phyloP scores from a whole-genome alignment of 192 early-diverging fungal species.

The Podila horticola region DNA sequence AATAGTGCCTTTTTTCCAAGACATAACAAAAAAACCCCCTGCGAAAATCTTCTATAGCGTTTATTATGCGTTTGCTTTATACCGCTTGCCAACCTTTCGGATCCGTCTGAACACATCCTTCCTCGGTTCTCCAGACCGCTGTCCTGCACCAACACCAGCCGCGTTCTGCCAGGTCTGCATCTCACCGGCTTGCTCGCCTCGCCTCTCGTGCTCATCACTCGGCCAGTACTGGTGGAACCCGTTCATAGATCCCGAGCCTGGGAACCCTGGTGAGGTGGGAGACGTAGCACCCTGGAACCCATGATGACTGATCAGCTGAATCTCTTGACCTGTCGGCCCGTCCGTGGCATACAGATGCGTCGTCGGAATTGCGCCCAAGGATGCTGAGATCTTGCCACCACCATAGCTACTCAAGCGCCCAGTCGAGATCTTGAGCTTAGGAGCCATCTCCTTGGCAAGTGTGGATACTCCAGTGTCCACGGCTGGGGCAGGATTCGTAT shows the following conservation, averaged over 20 bases:
- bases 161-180: not conserved
- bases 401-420: too few species aligned
- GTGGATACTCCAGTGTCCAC: not conserved
- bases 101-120: not conserved
- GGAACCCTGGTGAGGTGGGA: not conserved
- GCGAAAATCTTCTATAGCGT: not conserved
- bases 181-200: not conserved
- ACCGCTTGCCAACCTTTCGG: not conserved
- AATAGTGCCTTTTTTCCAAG: too few species aligned
- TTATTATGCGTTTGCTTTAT: not conserved
- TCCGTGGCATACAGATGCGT: slow-evolving; percentile 35
- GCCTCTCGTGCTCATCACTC: too few species aligned
- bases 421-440: not conserved
- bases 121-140: too few species aligned
- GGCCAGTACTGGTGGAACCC: not conserved
- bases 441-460: not conserved
- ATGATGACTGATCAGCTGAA: slow-evolving; percentile 40
- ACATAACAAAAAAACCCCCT: too few species aligned
- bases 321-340: slow-evolving; percentile 18
- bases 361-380: slow-evolving; percentile 22
- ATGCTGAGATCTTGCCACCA: slow-evolving; percentile 7
- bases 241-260: not conserved
- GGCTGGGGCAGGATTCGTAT: not conserved
- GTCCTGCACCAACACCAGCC: too few species aligned
- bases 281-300: slow-evolving; percentile 10